Evolutionary conservation across 371 early-diverging fungal genomes (phyloP), one percentile per base, ranked within the genome.

Genomic region (Lichtheimia corymbifera): DNA sequence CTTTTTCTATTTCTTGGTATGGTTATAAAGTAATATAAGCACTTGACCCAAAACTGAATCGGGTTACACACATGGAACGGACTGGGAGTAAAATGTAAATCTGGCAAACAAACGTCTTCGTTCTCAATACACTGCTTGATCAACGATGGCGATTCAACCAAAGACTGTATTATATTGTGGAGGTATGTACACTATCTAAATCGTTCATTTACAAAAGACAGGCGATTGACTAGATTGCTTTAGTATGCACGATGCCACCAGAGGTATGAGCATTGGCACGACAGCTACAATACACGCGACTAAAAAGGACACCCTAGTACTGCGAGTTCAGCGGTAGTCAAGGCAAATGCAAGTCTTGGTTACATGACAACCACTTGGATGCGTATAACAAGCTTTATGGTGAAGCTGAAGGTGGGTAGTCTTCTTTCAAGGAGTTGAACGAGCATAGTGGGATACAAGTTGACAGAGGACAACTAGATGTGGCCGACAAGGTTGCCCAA

Each of bases 291-390:
- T 58, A 11, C 13, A 53, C 41, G 41, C 51, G 35, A 27, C 47
- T 28, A 45, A 58, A 28, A 14, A 24, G 17, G 4, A 14, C 4
- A 2, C 51, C 42, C 13, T 64, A 96, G 92, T 95, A 91, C 76
- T 96, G 97, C 81, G 93, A 92, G 79, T 94, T 88, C 64, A 91
- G 93, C n/a, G 85, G 90, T 42, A 87, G 89, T 5, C 77, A 83
- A 40, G 88, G 85, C 43, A 88, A 91, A 65, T 95, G 96, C 79
- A 88, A 91, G 69, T 69, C 80, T 22, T 93, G 94, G 94, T 74
- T 94, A 50, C 73, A 77, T 55, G 77, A 79, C 27, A 74, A 86
- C 24, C 77, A 93, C 57, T 73, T 82, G 20, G 85, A 85, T 13
- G 41, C 83, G 20, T 88, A 80, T 59, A 76, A 76, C 3, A 59